Evolutionary conservation across 257 asterid genomes (phyloP).

Genomic region (Asclepias syriaca): DNA sequence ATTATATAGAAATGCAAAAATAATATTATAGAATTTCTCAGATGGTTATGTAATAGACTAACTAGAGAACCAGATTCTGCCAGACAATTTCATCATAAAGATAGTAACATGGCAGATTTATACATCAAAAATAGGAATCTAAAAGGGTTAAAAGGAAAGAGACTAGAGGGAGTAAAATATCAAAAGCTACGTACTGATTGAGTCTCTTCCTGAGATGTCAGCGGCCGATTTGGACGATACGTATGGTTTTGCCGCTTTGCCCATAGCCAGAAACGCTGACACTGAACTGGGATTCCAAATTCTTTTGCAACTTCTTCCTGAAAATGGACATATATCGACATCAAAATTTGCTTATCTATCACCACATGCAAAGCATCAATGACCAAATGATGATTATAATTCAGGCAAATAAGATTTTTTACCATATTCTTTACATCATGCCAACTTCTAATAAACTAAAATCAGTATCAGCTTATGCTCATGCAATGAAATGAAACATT

Average conservation of each 20-base stretch:
- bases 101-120: background rate
- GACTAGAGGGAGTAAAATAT: background rate
- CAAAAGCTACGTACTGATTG: slow-evolving; percentile 52
- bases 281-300: slow-evolving; percentile 71
- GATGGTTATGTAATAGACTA: background rate
- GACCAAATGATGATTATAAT: background rate
- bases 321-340: slow-evolving; percentile 16
- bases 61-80: background rate
- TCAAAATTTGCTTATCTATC: slow-evolving; percentile 2
- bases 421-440: background rate
- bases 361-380: background rate
- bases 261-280: slow-evolving; percentile 87
- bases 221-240: slow-evolving; percentile 79
- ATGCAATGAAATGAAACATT: background rate
- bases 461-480: background rate
- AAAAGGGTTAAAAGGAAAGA: background rate
- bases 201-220: slow-evolving; percentile 63
- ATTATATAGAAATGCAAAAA: background rate
- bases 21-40: background rate
- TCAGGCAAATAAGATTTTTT: background rate
- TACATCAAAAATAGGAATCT: background rate
- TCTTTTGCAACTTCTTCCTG: slow-evolving; percentile 90
- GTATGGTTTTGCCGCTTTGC: slow-evolving; percentile 91
- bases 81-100: background rate
- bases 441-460: background rate